Base-by-base conservation (phyloP, 306 rosid genomes). In the Spatholobus suberectus region DNA sequence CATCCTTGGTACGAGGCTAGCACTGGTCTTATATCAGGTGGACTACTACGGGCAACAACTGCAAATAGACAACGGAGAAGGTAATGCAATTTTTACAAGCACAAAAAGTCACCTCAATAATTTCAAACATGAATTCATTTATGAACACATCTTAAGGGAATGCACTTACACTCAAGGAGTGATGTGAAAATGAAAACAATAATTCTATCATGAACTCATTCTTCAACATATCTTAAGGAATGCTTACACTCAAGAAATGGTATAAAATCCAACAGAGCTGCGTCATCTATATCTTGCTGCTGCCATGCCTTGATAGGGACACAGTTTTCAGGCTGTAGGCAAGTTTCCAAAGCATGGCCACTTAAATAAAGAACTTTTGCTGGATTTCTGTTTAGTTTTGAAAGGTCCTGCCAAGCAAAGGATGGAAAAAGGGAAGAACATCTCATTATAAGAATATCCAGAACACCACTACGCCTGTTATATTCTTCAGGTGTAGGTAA, bases 211-310 rank as follows among this genome's bases (percentile, higher is more conserved):
- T 62, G 20, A 75, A 55, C 52, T 81, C 65, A 76, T 65, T 59
- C 65, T 68, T 71, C 34, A 55, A 73, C 70, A 66, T 29, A 49
- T 61, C 54, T 23, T 11, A 59, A 61, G 81, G 47, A 79, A 34
- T 34, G 63, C 98, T 94, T 88, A 92, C 98, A 93, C 82, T 94
- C 98, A 68, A 94, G 97, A 86, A 94, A 94, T 68, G 99, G 99
- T 65, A 96, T 96, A 49, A 92, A 91, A 84, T 96, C 99, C 89
- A 96, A 59, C 80, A 96, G 97, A 66, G 92, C 85, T 0, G 99
- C 94, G 80, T 96, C 98, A 82, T 96, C 96, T 40, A 46, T 55
- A 77, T 92, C 99, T 61, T 62, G 73, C 73, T 85, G 86, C 92
- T 91, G 89, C 91, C 90, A 96, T 70, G 98, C 89, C 88, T 94